phyloP scores from a whole-genome alignment of 805 yeast species.

The Starmerella bombi region DNA sequence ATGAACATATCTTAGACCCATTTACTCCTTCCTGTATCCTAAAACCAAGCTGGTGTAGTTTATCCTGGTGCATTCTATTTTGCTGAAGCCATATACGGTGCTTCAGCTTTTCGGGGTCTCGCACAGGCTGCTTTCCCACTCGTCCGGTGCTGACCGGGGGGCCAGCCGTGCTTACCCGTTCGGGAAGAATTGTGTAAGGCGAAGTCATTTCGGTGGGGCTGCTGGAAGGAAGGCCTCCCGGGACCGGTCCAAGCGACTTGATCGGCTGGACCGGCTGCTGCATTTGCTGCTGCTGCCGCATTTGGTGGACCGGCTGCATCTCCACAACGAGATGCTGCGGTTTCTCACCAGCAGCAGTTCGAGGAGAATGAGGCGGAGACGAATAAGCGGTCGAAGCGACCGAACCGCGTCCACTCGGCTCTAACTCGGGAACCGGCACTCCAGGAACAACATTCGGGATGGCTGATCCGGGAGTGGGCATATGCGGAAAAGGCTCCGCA shows the following conservation, averaged over 20 bases:
- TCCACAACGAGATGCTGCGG: too few relatives aligned
- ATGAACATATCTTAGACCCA: slow-evolving; percentile 12
- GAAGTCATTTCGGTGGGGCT: neutral
- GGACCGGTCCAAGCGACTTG: too few relatives aligned
- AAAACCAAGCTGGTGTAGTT: slow-evolving; percentile 10
- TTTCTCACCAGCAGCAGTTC: too few relatives aligned
- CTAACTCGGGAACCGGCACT: neutral
- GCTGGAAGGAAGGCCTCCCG: too few relatives aligned
- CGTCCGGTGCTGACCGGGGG: slow-evolving; percentile 3
- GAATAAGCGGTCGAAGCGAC: neutral
- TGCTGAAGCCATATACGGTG: slow-evolving; percentile 16
- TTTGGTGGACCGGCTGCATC: too few relatives aligned
- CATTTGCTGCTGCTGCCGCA: too few relatives aligned
- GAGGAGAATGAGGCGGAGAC: neutral
- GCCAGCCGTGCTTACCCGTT: neutral
- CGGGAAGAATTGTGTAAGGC: neutral
- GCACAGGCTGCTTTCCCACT: slow-evolving; percentile 7
- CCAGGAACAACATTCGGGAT: neutral
- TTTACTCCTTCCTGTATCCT: slow-evolving; percentile 8
- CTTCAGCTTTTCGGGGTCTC: slow-evolving; percentile 9
- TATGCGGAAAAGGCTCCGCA: too few relatives aligned
- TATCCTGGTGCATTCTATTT: slow-evolving; percentile 10
- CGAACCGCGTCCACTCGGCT: neutral
- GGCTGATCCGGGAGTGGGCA: neutral
- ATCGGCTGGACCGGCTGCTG: too few relatives aligned